Conservation (phyloP, 495 filamentous ascomycete species). For the Cercophora scortea region DNA sequence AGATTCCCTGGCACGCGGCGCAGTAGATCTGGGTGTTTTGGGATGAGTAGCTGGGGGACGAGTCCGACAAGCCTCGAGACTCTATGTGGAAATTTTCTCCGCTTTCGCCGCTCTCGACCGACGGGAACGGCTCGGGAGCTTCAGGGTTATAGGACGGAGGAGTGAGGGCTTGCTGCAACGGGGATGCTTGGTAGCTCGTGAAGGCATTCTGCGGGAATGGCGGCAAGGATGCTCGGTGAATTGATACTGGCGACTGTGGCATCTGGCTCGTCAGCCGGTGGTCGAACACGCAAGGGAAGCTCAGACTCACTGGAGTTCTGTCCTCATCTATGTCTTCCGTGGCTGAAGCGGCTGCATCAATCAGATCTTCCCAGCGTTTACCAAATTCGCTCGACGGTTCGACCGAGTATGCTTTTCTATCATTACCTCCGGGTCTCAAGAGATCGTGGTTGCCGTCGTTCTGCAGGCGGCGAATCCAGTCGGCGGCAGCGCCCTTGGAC, state of each 20-base stretch:
- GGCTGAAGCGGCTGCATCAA: constrained; percentile 77
- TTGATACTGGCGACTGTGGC: constrained; percentile 57
- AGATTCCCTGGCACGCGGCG: constrained; percentile 68
- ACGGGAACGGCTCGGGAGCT: constrained; percentile 70
- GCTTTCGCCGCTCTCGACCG: constrained; percentile 62
- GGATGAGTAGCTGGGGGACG: constrained; percentile 45
- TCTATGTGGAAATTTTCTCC: constrained; percentile 60
- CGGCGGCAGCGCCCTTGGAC: constrained; percentile 51
- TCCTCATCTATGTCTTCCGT: constrained; percentile 88
- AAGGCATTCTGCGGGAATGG: constrained; percentile 56
- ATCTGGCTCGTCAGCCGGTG: constrained; percentile 46
- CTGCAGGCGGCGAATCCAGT: constrained; percentile 43
- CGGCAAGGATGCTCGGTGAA: constrained; percentile 72
- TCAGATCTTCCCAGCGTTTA: constrained; percentile 89
- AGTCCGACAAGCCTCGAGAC: constrained; percentile 43
- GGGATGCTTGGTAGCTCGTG: constrained; percentile 75
- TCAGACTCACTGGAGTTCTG: constrained; percentile 63
- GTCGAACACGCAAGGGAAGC: constrained; percentile 22
- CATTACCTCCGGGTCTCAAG: constrained; percentile 61
- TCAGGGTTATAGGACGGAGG: constrained; percentile 63
- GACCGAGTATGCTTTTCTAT: constrained; percentile 75
- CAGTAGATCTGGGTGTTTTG: constrained; percentile 79
- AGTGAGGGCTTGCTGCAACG: constrained; percentile 76
- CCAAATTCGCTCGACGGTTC: constrained; percentile 73
- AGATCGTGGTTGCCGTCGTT: constrained; percentile 31